Base-by-base conservation (phyloP, 805 yeast species). In the Lipomyces starkeyi region DNA sequence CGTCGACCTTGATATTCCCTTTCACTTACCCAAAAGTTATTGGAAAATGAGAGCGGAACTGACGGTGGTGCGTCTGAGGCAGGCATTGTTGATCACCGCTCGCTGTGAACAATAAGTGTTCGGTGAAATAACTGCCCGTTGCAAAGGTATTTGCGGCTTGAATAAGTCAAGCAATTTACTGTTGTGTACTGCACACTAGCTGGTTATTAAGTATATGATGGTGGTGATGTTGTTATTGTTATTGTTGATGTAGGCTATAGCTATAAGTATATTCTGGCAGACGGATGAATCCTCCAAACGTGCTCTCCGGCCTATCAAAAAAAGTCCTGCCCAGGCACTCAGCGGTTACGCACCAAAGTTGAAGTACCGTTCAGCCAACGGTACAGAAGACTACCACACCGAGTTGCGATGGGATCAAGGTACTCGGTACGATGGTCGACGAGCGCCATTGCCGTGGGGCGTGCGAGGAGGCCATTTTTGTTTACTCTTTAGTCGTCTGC, bases 1-100 rank as follows among this genome's bases (percentile, higher is more conserved):
- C 32, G 32, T 29, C 32, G 32, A 29, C 32, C 7, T 22, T 14
- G 34, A 13, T 29, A 9, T 25, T 35, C 14, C 20, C 4, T 53
- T 34, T 17, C 20, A 35, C 74, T 8, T 61, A 73, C 75, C 75
- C 75, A 73, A 56, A 73, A 73, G 60, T 72, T 63, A 35, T 73
- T 72, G 49, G 74, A 59, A 55, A 73, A 71, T 53, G 74, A 71
- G 20, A 69, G 61, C 47, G 72, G 72, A 25, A 69, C 72, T 22
- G 72, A 54, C 13, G 72, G 72, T 22, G 64, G 63, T 5, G 67
- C 62, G 55, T 59, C 67, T 20, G 35, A 52, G 22, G 49, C 22
- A 29, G 47, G 59, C 65, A 65, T 65, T 56, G 60, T 22, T 56
- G 25, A 54, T 17, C 52, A 25, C 32, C 29, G 25, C 17, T 29